phyloP scores from a whole-genome alignment of 1,284 basidiomycete species.

The Coniferiporia sulphurascens region DNA sequence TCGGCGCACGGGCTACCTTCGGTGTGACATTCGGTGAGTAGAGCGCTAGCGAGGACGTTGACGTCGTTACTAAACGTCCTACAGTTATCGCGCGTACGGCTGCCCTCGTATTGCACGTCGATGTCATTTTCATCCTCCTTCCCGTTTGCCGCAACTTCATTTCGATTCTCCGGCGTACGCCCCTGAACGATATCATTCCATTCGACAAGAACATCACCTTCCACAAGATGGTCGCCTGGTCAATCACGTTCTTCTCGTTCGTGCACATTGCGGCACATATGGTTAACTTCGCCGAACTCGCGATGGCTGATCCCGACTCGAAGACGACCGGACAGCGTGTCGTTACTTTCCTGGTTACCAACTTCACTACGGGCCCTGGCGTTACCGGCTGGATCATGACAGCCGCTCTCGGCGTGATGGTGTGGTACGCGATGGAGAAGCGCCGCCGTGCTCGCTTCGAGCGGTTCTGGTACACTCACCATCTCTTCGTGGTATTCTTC shows the following conservation, averaged over 20 bases:
- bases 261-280: slow-evolving; percentile 77
- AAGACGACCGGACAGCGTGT: slow-evolving; percentile 50
- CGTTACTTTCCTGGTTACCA: slow-evolving; percentile 64
- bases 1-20: slow-evolving; percentile 58
- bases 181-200: slow-evolving; percentile 80
- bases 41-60: neutral
- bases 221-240: slow-evolving; percentile 86
- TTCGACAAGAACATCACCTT: slow-evolving; percentile 87
- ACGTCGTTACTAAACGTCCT: slow-evolving; percentile 4
- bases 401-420: slow-evolving; percentile 64
- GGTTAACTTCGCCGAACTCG: slow-evolving; percentile 74
- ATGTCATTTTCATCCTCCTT: slow-evolving; percentile 85
- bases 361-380: slow-evolving; percentile 85
- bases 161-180: slow-evolving; percentile 75
- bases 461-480: slow-evolving; percentile 86
- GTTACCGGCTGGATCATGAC: slow-evolving; percentile 93
- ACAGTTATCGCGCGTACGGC: slow-evolving; percentile 77
- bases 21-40: slow-evolving; percentile 72
- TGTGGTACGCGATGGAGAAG: slow-evolving; percentile 80
- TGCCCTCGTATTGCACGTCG: slow-evolving; percentile 81
- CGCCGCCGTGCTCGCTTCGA: slow-evolving; percentile 70
- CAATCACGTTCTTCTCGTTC: slow-evolving; percentile 68
- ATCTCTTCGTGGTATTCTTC: slow-evolving; percentile 88
- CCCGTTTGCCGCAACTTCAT: slow-evolving; percentile 91
- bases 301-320: slow-evolving; percentile 49